Base-by-base conservation (phyloP, 176 grass and related monocot genomes). In the Phoenix roebelenii region DNA sequence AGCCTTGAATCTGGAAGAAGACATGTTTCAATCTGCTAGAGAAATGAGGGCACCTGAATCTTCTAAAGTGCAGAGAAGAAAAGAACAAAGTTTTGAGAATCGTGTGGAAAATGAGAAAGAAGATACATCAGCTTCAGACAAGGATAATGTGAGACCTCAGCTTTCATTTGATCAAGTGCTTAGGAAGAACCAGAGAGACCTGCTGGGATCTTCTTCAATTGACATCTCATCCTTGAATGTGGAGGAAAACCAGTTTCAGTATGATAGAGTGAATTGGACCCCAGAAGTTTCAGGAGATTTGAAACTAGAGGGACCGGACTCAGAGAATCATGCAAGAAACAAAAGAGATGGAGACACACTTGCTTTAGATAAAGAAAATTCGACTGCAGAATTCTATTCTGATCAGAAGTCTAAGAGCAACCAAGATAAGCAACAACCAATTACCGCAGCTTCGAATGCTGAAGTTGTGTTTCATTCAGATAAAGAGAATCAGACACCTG, bases 261-360 rank as follows among this genome's bases (percentile, higher is more conserved):
- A 77, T 16, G 64, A 79, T 28, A 93, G 81, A 50, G 77, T 88
- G 48, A 81, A 85, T 76, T 22, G 67, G 23, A 85, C 68, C 50
- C 68, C 72, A 56, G 29, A 39, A 29, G 25, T 49, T 71, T 76
- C 58, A 66, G 77, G 54, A 61, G 74, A 53, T 58, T 57, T 62
- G 18, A 69, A 95, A 50, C 50, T 55, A 32, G 51, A 49, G 67
- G 49, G 7, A 49, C 54, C 57, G 7, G 24, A 49, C 24, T 50
- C 25, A 49, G 59, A 71, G 16, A 58, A 16, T 24, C 3, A 24
- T 16, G 28, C 6, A 25, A 53, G 23, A 22, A 70, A 3, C 59
- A 49, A 23, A 23, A 62, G 22, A 76, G 23, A 74, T 61, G 10
- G 12, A 44, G 35, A 14, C 65, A 63, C 76, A 76, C 64, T 88